phyloP scores from a whole-genome alignment of 164 flowering plant species.

The Litsea cubeba region DNA sequence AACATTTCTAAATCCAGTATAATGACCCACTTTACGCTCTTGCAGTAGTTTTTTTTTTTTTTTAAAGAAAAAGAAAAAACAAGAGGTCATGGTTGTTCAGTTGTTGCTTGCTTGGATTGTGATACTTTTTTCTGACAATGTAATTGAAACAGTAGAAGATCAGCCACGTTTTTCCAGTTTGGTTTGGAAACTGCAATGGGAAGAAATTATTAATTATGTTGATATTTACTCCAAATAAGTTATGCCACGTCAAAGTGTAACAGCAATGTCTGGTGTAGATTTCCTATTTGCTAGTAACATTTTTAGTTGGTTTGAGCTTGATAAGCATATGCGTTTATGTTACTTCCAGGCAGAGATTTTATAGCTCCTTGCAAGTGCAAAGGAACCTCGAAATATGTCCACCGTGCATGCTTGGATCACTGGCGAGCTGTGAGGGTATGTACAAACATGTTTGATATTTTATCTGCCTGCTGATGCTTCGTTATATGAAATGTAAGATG shows the following conservation, averaged over 20 bases:
- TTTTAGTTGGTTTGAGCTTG: background rate
- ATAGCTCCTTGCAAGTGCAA: constrained; percentile 98
- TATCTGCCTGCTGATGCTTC: background rate
- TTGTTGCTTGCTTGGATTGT: background rate
- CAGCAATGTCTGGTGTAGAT: too few relatives aligned
- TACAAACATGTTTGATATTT: background rate
- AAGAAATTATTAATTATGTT: background rate
- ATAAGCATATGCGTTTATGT: background rate
- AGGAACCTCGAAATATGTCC: constrained; percentile 92
- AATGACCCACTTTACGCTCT: background rate
- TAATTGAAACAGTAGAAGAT: background rate
- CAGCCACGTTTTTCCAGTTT: background rate
- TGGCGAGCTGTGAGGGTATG: constrained; percentile 91
- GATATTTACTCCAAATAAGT: too few relatives aligned
- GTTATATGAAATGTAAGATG: background rate
- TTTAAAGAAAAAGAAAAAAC: too few relatives aligned
- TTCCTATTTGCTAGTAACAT: too few relatives aligned
- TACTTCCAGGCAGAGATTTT: constrained; percentile 78
- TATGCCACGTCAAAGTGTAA: too few relatives aligned
- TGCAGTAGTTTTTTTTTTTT: too few relatives aligned
- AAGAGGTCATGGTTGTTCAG: too few relatives aligned
- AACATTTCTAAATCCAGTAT: background rate
- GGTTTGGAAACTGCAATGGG: background rate
- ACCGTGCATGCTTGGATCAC: constrained; percentile 91
- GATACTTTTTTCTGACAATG: background rate